These are phyloP conservation scores for Fusarium sp. DNA, from an alignment of 2,329 filamentous ascomycete genomes.

Conservation along the genomic window DNA sequence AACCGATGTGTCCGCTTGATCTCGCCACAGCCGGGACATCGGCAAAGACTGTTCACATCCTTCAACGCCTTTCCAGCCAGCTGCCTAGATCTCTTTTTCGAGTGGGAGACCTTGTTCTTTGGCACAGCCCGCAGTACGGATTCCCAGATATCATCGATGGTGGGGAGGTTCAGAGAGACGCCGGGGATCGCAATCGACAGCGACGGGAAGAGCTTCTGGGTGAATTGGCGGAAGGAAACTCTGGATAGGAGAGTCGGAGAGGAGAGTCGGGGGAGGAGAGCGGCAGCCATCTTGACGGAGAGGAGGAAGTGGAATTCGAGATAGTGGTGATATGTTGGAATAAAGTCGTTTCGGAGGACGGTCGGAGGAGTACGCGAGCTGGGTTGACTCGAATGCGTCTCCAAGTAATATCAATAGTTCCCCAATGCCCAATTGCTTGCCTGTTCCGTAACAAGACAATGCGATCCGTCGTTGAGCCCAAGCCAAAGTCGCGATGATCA, in stretches of 20 bases:
- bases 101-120: constrained; percentile 98
- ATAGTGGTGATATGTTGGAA: constrained; percentile 19
- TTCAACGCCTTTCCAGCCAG: constrained; percentile 95
- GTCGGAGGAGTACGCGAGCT: constrained; percentile 1
- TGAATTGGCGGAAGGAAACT: constrained; percentile 56
- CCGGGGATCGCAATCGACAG: constrained; percentile 66
- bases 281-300: constrained; percentile 55
- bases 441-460: constrained; percentile 10
- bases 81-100: constrained; percentile 90
- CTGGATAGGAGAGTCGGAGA: constrained; percentile 52
- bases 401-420: background rate
- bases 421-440: constrained; percentile 14
- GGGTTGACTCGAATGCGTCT: background rate
- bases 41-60: constrained; percentile 86
- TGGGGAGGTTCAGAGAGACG: constrained; percentile 63
- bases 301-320: constrained; percentile 8
- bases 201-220: constrained; percentile 59
- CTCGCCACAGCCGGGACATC: constrained; percentile 87
- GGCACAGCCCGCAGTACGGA: constrained; percentile 90
- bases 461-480: constrained; percentile 26
- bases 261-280: constrained; percentile 65
- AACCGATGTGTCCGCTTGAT: constrained; percentile 87
- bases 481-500: constrained; percentile 35
- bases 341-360: constrained; percentile 13
- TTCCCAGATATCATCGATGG: constrained; percentile 85